A percentile compares a stretch with the other conserved stretches of the same genome.
phyloP scores from a whole-genome alignment of 2,329 filamentous ascomycete species.

The Claviceps humidiphila region DNA sequence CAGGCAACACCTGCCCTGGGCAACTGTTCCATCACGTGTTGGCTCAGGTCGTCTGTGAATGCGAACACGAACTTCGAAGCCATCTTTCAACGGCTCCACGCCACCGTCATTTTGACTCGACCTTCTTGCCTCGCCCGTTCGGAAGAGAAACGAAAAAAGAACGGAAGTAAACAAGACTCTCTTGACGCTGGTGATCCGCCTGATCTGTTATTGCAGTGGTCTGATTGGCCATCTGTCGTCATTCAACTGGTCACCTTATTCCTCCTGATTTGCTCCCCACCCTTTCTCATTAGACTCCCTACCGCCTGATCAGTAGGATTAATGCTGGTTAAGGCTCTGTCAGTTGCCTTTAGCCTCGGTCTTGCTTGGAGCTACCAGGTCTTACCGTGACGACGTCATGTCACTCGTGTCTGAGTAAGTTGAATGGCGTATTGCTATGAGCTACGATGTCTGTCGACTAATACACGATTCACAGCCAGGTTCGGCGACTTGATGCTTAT shows the following conservation, averaged over 20 bases:
- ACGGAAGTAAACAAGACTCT: background rate
- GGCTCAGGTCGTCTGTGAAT: background rate
- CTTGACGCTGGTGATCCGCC: constrained; percentile 6
- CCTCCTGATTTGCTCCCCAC: constrained; percentile 2
- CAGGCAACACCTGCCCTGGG: background rate
- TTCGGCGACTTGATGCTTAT: constrained; percentile 50
- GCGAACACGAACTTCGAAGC: constrained; percentile 7
- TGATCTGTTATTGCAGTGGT: constrained; percentile 10
- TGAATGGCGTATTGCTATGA: background rate
- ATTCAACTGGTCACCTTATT: constrained; percentile 1
- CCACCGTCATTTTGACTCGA: constrained; percentile 1
- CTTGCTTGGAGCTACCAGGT: constrained; percentile 1
- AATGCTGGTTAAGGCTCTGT: constrained; percentile 8
- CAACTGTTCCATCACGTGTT: background rate
- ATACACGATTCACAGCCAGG: constrained; percentile 30
- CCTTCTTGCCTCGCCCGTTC: background rate
- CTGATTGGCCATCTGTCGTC: constrained; percentile 9
- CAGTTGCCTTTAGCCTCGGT: constrained; percentile 4
- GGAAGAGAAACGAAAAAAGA: background rate
- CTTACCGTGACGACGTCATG: constrained; percentile 18
- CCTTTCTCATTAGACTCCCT: constrained; percentile 2
- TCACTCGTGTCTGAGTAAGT: constrained; percentile 36
- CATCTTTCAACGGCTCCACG: constrained; percentile 1
- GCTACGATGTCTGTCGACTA: constrained; percentile 4
- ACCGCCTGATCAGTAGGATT: constrained; percentile 2